Evolutionary conservation across 108 stramenopile species (phyloP), one percentile per base, ranked within the genome.

Genomic region (Nannochloropsis salina): DNA sequence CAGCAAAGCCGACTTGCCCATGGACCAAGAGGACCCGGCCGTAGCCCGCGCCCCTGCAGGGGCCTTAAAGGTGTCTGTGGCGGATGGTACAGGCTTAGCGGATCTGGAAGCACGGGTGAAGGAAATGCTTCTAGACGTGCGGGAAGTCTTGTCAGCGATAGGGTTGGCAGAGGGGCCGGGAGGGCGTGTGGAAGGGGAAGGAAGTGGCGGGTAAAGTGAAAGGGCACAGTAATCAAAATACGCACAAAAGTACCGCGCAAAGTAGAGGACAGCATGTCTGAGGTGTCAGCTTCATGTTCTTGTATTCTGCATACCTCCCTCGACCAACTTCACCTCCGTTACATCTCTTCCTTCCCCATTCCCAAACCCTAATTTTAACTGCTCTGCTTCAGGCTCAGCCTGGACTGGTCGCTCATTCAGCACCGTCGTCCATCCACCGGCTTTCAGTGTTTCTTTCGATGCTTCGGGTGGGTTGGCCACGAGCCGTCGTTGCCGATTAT

Each of bases 1-100:
- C 81, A 94, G 94, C 81, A 98, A 98, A 88, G 87, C 86, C 18
- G 97, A 98, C 89, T 82, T 89, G 9, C 89, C 89, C 6, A 20
- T 85, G 21, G 51, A 83, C 41, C 85, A 51, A 22, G 22, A 80
- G 45, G 88, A 89, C 12, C 41, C 42, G 80, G 85, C 88, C 6
- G 81, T 83, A 85, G 61, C 1, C 61, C 61, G 61, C 1, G 61
- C 61, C 2, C 61, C 61, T 15, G 61, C 15, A n/a, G 61, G 61
- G 4, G 61, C 61, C 15, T 15, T 74, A 6, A 74, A n/a, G 61
- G 61, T 74, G n/a, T 74, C 61, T 4, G n/a, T n/a, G 61, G 61
- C 15, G 61, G 61, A 74, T 74, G 61, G 61, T n/a, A 74, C 61
- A n/a, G 61, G 61, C 61, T 8, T 74, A 8, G 61, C n/a, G n/a